These are phyloP conservation scores for Penicillium waksmanii DNA, from an alignment of 495 filamentous ascomycete species.

Conservation along the genomic window DNA sequence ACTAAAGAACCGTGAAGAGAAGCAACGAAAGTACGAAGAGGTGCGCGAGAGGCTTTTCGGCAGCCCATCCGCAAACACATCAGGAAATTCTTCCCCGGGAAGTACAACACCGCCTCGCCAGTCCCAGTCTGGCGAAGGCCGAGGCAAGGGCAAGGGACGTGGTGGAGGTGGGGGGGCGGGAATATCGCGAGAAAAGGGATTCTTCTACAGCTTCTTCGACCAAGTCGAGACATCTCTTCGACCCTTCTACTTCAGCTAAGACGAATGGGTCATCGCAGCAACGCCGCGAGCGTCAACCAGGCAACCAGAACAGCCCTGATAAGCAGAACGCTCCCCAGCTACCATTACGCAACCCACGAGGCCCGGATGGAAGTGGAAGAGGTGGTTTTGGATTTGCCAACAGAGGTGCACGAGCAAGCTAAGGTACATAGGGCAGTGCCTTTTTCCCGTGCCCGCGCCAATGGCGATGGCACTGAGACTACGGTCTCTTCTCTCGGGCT, in stretches of 20 bases:
- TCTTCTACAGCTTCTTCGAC: constrained; percentile 49
- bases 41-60: constrained; percentile 84
- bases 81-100: constrained; percentile 60
- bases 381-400: constrained; percentile 69
- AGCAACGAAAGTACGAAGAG: constrained; percentile 86
- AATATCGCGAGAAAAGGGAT: constrained; percentile 49
- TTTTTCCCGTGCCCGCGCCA: constrained; percentile 1
- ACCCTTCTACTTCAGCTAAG: constrained; percentile 70
- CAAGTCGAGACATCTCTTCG: constrained; percentile 64
- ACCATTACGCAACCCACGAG: constrained; percentile 69
- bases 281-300: constrained; percentile 49
- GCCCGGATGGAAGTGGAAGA: constrained; percentile 75
- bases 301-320: constrained; percentile 42
- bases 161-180: constrained; percentile 33
- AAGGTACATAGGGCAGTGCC: constrained; percentile 22
- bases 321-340: constrained; percentile 53
- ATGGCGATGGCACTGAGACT: not conserved
- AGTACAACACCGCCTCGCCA: constrained; percentile 65
- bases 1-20: constrained; percentile 79
- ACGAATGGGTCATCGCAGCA: constrained; percentile 57
- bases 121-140: constrained; percentile 37
- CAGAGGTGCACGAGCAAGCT: constrained; percentile 49
- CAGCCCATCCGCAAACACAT: constrained; percentile 49
- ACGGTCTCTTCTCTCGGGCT: not conserved
- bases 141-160: constrained; percentile 45